A percentile compares a stretch with the other conserved stretches of the same genome.
These are phyloP conservation scores for Buddleja alternifolia DNA, from an alignment of 257 asterid species.

Conservation along the genomic window DNA sequence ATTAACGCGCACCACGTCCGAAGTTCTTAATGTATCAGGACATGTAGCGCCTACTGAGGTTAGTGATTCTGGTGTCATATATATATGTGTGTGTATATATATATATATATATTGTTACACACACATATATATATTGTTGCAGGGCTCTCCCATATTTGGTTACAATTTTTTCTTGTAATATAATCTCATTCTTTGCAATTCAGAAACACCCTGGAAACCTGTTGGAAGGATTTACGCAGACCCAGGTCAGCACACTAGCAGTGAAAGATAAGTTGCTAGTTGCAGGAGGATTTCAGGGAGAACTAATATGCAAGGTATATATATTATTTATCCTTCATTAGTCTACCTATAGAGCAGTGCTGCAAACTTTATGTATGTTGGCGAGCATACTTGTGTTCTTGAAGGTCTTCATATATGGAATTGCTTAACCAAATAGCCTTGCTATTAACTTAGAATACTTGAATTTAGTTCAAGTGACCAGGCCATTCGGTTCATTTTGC, in stretches of 20 bases:
- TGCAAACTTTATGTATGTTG: not conserved
- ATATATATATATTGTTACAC: too few species aligned
- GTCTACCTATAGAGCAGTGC: not conserved
- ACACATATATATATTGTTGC: not conserved
- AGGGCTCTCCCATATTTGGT: too few species aligned
- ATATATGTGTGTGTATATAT: too few species aligned
- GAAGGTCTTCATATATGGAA: constrained; percentile 6
- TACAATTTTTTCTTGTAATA: too few species aligned
- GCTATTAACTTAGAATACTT: not conserved
- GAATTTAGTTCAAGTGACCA: not conserved
- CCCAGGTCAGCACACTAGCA: constrained; percentile 93
- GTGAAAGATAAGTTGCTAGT: constrained; percentile 86
- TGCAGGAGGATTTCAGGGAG: constrained; percentile 99
- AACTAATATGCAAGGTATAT: constrained; percentile 83
- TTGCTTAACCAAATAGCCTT: constrained; percentile 9
- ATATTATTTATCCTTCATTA: constrained; percentile 11
- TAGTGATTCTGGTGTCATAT: constrained; percentile 25
- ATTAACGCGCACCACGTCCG: constrained; percentile 58
- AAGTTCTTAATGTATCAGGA: constrained; percentile 85
- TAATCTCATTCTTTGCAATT: constrained; percentile 16
- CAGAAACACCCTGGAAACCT: constrained; percentile 95
- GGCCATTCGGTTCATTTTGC: not conserved
- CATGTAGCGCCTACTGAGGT: constrained; percentile 89
- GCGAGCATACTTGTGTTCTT: not conserved
- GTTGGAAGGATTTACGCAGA: constrained; percentile 90